Base-by-base conservation (phyloP, 345 rosid genomes). In the Populus deltoides region DNA sequence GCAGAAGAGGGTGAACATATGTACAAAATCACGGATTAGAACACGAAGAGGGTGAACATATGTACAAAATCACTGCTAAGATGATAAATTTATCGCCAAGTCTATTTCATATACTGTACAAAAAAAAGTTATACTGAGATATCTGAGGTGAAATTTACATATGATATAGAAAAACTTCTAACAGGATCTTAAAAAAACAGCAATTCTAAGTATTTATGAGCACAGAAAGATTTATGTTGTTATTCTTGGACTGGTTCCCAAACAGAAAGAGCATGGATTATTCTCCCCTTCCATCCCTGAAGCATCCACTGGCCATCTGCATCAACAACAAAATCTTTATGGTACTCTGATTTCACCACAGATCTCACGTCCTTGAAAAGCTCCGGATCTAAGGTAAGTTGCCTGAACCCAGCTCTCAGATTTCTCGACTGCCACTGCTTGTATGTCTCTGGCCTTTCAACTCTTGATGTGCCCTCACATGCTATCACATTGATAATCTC, bases 211-310 rank as follows among this genome's bases (percentile, higher is more conserved):
- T 29, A 10, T 9, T 72, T 27, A 4, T 11, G n/a, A 20, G 36
- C 65, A 39, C 11, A 10, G 63, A 24, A 13, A 38, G 41, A 31
- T 31, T 24, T 17, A 12, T 41, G 18, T 3, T 45, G 36, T 66
- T 51, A 72, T 55, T 33, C 35, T 17, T 71, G 24, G 31, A 24
- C 49, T 27, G 76, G 76, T 71, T 71, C 81, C 91, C 90, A 90
- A 43, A 88, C 71, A 25, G 91, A 87, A 74, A 75, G 74, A 24
- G 83, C 78, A 29, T 65, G 71, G 0, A 39, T 39, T 24, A 71
- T 80, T 33, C 82, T 76, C 20, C 82, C 82, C 43, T 80, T 80
- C 82, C 82, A 80, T 47, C 82, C 82, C 41, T 80, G 82, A 25
- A 80, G 65, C 76, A 80, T 53, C 83, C 83, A 80, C 33, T 71